Evolutionary conservation across 805 yeast genomes (phyloP).

Genomic region (Suhomyces vadensis): DNA sequence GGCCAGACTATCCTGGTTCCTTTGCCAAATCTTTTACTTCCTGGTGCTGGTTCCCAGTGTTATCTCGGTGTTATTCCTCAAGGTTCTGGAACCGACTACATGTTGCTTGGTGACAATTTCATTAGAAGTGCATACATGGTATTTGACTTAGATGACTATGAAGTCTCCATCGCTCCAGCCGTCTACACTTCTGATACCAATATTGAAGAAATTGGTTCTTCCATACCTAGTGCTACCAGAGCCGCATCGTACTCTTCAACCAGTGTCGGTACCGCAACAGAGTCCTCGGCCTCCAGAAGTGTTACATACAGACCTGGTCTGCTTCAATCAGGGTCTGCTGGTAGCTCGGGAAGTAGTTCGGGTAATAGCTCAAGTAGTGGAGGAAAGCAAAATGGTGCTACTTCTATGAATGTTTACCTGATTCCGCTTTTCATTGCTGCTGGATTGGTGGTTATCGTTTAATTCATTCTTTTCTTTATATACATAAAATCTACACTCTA

Average conservation of each 20-base stretch:
- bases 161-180: conserved; percentile 49
- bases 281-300: conserved; percentile 10
- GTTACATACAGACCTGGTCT: conserved; percentile 1
- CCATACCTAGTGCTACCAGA: conserved; percentile 52
- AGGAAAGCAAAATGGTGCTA: background rate
- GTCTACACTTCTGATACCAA: conserved; percentile 33
- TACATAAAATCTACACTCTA: too few relatives aligned
- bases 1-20: conserved; percentile 59
- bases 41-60: conserved; percentile 14
- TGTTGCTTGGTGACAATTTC: conserved; percentile 65
- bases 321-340: background rate
- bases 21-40: conserved; percentile 28
- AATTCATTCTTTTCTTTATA: background rate
- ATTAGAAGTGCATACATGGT: conserved; percentile 65
- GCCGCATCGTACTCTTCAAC: conserved; percentile 51
- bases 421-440: background rate
- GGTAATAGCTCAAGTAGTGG: background rate
- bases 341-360: background rate
- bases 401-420: background rate
- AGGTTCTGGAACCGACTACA: conserved; percentile 10
- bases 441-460: background rate
- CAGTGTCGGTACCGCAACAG: conserved; percentile 3
- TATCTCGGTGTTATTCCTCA: conserved; percentile 20
- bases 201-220: conserved; percentile 45
- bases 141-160: conserved; percentile 58